Percentiles rank a stretch among this genome's conserved stretches.
Conservation (phyloP, 2,329 filamentous ascomycete genomes). For the Trichothecium sympodiale region DNA sequence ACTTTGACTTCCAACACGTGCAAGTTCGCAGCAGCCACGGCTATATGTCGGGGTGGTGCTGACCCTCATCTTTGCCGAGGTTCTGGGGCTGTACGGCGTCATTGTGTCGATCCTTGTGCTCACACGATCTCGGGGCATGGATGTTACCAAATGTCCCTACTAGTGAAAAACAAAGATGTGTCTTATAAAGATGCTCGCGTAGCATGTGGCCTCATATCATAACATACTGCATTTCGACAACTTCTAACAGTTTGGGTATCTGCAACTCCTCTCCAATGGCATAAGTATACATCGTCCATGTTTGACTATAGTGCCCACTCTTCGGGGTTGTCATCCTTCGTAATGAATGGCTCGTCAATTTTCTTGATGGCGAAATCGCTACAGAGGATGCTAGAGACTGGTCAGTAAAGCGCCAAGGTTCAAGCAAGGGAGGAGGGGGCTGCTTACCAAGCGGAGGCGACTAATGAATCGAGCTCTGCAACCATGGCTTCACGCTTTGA, state of each 20-base stretch:
- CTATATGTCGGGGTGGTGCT: constrained; percentile 35
- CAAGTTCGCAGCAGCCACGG: constrained; percentile 34
- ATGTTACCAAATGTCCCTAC: constrained; percentile 25
- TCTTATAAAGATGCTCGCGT: too few relatives aligned
- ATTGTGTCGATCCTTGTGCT: constrained; percentile 38
- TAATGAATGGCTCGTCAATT: constrained; percentile 87
- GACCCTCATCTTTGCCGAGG: constrained; percentile 36
- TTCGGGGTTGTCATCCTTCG: constrained; percentile 56
- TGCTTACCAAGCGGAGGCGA: constrained; percentile 76
- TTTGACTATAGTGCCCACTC: constrained; percentile 62
- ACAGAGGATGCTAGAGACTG: constrained; percentile 63
- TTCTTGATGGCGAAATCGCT: constrained; percentile 90
- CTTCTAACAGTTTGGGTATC: too few relatives aligned
- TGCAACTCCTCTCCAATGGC: too few relatives aligned
- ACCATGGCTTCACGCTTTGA: constrained; percentile 71
- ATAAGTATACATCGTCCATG: background rate
- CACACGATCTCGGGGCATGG: constrained; percentile 26
- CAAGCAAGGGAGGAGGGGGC: background rate
- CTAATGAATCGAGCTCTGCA: constrained; percentile 79
- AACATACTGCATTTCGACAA: too few relatives aligned
- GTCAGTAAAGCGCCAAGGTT: constrained; percentile 9
- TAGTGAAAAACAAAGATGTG: constrained; percentile 10
- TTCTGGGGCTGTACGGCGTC: constrained; percentile 32
- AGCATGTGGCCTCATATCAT: too few relatives aligned
- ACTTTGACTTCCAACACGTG: too few relatives aligned